Evolutionary conservation across 1,284 basidiomycete species (phyloP).

Genomic region (Leccinum griseonigrum): DNA sequence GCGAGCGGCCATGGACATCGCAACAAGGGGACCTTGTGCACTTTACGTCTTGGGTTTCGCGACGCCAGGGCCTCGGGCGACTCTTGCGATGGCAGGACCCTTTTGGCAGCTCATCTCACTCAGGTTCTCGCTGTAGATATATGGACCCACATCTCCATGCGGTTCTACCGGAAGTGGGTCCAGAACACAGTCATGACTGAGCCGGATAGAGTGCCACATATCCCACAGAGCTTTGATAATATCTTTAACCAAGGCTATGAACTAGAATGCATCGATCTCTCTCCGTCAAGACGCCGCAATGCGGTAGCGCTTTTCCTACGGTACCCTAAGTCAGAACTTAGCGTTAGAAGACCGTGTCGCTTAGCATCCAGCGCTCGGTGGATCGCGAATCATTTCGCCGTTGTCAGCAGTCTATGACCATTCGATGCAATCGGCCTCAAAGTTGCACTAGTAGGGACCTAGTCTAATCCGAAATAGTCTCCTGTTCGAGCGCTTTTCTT

Average conservation of each 20-base stretch:
- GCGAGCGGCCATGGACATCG: background rate
- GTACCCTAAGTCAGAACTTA: background rate
- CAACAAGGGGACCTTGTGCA: constrained; percentile 1
- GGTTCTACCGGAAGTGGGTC: background rate
- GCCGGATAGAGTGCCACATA: background rate
- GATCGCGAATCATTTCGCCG: background rate
- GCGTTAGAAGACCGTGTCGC: background rate
- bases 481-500: background rate
- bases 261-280: background rate
- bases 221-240: background rate
- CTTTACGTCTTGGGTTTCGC: background rate
- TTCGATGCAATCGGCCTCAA: background rate
- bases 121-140: background rate
- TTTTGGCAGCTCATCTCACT: background rate
- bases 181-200: background rate
- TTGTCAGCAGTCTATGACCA: background rate
- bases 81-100: background rate
- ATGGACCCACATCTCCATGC: background rate
- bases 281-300: background rate
- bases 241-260: background rate
- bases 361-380: background rate
- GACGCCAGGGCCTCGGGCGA: background rate
- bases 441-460: background rate
- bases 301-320: constrained; percentile 4
- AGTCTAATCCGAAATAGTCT: background rate